Evolutionary conservation across 108 stramenopile species (phyloP).

Genomic region (Seminavis robusta): DNA sequence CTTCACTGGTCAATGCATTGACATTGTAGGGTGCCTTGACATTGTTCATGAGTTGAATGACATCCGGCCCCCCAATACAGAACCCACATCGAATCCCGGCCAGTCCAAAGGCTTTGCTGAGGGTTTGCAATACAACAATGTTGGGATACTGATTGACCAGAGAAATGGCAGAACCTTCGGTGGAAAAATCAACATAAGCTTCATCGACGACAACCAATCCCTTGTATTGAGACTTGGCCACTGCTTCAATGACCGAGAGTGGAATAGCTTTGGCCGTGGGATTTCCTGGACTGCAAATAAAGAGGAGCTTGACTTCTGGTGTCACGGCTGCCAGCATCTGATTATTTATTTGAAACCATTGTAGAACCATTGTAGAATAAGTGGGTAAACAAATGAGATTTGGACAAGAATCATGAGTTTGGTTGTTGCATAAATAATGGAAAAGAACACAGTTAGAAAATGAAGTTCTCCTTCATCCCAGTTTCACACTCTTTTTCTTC

Average conservation of each 20-base stretch:
- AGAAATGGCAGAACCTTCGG: conserved; percentile 42
- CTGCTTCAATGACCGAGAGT: conserved; percentile 53
- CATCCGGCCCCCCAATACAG: conserved; percentile 77
- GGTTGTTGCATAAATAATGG: neutral
- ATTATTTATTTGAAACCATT: too few species aligned
- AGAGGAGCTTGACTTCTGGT: conserved; percentile 80
- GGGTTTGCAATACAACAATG: conserved; percentile 90
- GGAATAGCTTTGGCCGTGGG: conserved; percentile 91
- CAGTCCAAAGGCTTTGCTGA: conserved; percentile 95
- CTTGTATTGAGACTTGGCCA: conserved; percentile 36
- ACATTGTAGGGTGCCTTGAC: conserved; percentile 98
- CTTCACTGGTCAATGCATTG: conserved; percentile 79
- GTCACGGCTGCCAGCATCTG: conserved; percentile 73
- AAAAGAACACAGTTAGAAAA: conserved; percentile 1
- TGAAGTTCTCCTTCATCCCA: too few species aligned
- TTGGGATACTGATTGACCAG: conserved; percentile 71
- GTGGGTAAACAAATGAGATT: too few species aligned
- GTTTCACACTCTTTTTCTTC: too few species aligned
- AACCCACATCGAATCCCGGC: conserved; percentile 96
- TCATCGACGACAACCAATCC: conserved; percentile 93
- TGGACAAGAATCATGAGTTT: neutral
- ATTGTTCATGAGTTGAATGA: conserved; percentile 95
- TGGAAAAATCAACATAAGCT: conserved; percentile 91
- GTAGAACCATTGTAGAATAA: too few species aligned
- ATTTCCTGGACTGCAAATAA: conserved; percentile 94